Evolutionary conservation across 768 basidiomycete genomes (phyloP).

Genomic region (Albatrellus ellisii): DNA sequence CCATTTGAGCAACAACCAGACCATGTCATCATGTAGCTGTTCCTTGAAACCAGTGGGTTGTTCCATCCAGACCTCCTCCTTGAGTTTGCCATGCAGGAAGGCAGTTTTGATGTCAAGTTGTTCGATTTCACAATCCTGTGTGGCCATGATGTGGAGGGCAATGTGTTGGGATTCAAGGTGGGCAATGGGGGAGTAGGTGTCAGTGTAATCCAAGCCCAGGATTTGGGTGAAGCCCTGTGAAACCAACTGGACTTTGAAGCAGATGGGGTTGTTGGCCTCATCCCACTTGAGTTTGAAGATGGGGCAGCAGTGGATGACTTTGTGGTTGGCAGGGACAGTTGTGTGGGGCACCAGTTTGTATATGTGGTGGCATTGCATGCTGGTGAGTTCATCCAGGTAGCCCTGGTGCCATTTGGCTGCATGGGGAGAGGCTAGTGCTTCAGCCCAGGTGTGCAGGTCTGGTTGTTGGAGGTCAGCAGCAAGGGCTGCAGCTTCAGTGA

Average conservation of each 20-base stretch:
- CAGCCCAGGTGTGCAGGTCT: too few relatives aligned
- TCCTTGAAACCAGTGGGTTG: slow-evolving; percentile 12
- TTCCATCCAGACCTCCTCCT: slow-evolving; percentile 13
- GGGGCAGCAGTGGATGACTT: too few relatives aligned
- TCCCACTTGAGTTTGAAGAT: slow-evolving; percentile 29
- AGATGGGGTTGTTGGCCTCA: slow-evolving; percentile 19
- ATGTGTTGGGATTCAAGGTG: slow-evolving; percentile 15
- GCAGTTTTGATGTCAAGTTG: slow-evolving; percentile 24
- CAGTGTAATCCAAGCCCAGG: slow-evolving; percentile 25
- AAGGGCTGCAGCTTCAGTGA: too few relatives aligned
- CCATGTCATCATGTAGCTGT: too few relatives aligned
- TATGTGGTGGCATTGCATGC: too few relatives aligned
- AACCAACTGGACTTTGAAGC: slow-evolving; percentile 31
- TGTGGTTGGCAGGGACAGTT: too few relatives aligned
- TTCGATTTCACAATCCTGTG: slow-evolving; percentile 16
- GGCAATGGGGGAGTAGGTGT: slow-evolving; percentile 24
- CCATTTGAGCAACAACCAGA: too few relatives aligned
- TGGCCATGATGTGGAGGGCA: slow-evolving; percentile 16
- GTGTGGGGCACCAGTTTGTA: too few relatives aligned
- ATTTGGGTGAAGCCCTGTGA: slow-evolving; percentile 29
- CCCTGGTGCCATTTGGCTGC: too few relatives aligned
- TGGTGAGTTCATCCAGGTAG: too few relatives aligned
- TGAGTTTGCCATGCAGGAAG: slow-evolving; percentile 16
- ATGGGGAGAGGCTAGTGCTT: too few relatives aligned
- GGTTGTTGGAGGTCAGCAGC: too few relatives aligned